phyloP scores from a whole-genome alignment of 2,329 filamentous ascomycete species.

The Pyricularia grisea region DNA sequence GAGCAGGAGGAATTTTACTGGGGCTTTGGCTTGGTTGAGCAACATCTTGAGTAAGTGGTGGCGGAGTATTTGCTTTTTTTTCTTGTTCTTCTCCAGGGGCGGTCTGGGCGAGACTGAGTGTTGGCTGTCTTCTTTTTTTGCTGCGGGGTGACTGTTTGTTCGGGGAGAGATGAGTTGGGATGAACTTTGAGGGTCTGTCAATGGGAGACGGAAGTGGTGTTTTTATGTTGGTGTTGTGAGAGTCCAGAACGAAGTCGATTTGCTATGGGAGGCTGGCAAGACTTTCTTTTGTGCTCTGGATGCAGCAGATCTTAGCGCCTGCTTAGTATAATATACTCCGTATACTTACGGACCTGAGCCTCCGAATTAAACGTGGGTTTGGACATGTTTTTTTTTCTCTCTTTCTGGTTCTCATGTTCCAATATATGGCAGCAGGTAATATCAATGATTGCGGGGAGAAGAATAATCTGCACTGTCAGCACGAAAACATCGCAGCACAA shows the following conservation, averaged over 20 bases:
- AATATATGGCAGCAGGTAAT: neutral
- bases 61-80: neutral
- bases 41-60: neutral
- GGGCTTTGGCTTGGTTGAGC: neutral
- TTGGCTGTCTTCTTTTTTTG: neutral
- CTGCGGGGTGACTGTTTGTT: neutral
- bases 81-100: too few species aligned
- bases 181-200: neutral
- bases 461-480: neutral
- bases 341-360: neutral
- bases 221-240: neutral
- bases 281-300: neutral
- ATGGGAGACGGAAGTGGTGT: neutral
- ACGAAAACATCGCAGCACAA: neutral
- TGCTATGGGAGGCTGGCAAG: neutral
- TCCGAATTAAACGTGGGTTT: neutral
- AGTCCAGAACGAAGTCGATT: neutral
- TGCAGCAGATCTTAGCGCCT: neutral
- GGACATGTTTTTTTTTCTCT: neutral
- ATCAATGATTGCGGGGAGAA: too few species aligned
- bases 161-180: neutral
- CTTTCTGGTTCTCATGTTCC: neutral
- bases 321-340: neutral
- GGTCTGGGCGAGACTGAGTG: neutral
- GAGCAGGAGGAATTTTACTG: neutral